Base-by-base conservation (phyloP, 495 filamentous ascomycete species). In the Mycothermus thermophilus region DNA sequence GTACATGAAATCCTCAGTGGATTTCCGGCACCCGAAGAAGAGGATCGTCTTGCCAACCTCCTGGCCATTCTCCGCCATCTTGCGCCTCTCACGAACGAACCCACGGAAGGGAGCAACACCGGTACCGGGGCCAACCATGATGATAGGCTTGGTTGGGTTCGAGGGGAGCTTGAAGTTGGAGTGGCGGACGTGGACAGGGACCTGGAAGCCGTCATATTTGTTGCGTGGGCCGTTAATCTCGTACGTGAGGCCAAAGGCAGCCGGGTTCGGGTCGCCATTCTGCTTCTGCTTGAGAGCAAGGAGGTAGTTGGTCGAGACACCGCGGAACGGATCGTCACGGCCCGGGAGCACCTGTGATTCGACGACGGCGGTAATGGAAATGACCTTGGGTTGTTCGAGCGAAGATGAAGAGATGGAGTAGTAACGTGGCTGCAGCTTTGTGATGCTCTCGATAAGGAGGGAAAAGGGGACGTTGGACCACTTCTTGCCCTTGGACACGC, bases 91-190 rank as follows among this genome's bases (percentile, higher is more conserved):
- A 51, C 95, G 88, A 9, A 96, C 72, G 54, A 99, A 99, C 6
- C 73, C 90, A 44, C 90, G 71, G 74, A 99, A 94, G 10, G 90
- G 90, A 8, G 90, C 90, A 28, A 96, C 90, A 66, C 90, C 90
- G 38, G 92, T 95, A 48, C 90, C 90, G 13, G 90, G 90, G 22
- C 90, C 90, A 52, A 99, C 72, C 76, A 94, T 83, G 56, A 99
- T 90, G 41, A 99, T 67, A 14, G 90, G 90, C 59, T 85, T 88
- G 13, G 81, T 72, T 5, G 90, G 87, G 46, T 99, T 90, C 24
- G 88, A 94, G 22, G 90, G 90, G 15, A 99, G 72, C 62, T 95
- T 95, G 75, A 99, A 99, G 65, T 99, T 99, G 30, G 90, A 99
- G 64, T 94, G 86, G 37, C 90, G 83, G 32, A 96, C 76, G 56